Percentiles rank a stretch among this genome's conserved stretches.
Conservation (phyloP, 306 rosid genomes). For the Herpetospermum pedunculosum region DNA sequence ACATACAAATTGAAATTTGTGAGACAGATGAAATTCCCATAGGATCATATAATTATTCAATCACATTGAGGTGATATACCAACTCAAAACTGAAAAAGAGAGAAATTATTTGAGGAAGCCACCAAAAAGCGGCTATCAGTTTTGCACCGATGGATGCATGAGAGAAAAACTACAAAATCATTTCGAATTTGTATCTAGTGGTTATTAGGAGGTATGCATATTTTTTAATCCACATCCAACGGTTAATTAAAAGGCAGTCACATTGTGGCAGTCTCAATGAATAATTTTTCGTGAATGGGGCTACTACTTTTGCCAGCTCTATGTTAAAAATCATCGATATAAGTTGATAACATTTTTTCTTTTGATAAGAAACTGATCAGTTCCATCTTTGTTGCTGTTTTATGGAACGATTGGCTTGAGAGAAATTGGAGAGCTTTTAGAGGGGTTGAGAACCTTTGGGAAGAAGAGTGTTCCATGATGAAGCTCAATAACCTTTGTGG, state of each 20-base stretch:
- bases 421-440: neutral
- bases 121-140: no score
- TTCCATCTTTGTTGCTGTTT: neutral
- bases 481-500: neutral
- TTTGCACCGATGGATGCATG: no score
- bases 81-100: neutral
- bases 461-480: neutral
- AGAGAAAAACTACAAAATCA: no score
- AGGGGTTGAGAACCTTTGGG: neutral
- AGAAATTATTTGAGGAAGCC: no score
- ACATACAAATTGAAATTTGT: neutral
- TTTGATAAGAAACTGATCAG: neutral
- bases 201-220: no score
- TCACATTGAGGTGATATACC: neutral
- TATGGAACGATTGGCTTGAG: neutral
- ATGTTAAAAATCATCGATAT: neutral
- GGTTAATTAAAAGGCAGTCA: no score
- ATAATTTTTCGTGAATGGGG: neutral
- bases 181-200: no score
- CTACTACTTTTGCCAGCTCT: neutral
- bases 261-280: no score
- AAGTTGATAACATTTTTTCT: neutral
- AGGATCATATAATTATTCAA: neutral
- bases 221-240: no score
- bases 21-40: neutral